A percentile compares a stretch with the other conserved stretches of the same genome.
These are phyloP conservation scores for Brassica juncea DNA, from an alignment of 345 rosid species.

Conservation along the genomic window DNA sequence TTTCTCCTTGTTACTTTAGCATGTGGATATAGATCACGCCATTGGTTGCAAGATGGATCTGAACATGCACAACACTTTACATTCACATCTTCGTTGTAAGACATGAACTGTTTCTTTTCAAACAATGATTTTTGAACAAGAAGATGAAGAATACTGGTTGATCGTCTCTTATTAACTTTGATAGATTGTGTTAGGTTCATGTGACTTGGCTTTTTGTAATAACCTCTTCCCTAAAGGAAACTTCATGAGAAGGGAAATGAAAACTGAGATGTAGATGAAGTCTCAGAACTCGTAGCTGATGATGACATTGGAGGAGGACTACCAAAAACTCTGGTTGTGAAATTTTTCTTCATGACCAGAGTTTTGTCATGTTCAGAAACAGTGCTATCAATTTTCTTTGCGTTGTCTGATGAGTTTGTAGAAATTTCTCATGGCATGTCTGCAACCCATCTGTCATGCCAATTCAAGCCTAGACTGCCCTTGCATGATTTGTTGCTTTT, in stretches of 20 bases:
- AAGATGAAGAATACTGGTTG: constrained; percentile 31
- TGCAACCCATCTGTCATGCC: constrained; percentile 87
- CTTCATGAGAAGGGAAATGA: constrained; percentile 46
- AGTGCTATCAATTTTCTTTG: constrained; percentile 29
- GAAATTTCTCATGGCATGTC: constrained; percentile 63
- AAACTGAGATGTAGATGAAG: constrained; percentile 61
- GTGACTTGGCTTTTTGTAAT: constrained; percentile 61
- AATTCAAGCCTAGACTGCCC: constrained; percentile 57
- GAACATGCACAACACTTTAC: constrained; percentile 54
- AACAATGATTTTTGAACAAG: constrained; percentile 39
- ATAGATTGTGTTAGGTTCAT: constrained; percentile 73
- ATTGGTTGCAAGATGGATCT: neutral
- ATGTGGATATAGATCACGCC: constrained; percentile 53
- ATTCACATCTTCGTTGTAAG: constrained; percentile 52
- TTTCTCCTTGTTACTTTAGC: constrained; percentile 39
- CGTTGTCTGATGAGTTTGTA: too few relatives aligned
- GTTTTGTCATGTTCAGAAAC: constrained; percentile 47
- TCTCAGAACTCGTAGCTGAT: constrained; percentile 58
- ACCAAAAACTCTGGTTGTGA: constrained; percentile 53
- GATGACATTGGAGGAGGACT: constrained; percentile 55
- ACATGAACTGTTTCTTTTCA: constrained; percentile 47
- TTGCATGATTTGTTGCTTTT: constrained; percentile 47
- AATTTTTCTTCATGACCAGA: constrained; percentile 62
- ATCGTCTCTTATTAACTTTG: constrained; percentile 66
- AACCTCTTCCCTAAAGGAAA: constrained; percentile 48